Base-by-base conservation (phyloP, 345 rosid species). In the Carallia brachiata region DNA sequence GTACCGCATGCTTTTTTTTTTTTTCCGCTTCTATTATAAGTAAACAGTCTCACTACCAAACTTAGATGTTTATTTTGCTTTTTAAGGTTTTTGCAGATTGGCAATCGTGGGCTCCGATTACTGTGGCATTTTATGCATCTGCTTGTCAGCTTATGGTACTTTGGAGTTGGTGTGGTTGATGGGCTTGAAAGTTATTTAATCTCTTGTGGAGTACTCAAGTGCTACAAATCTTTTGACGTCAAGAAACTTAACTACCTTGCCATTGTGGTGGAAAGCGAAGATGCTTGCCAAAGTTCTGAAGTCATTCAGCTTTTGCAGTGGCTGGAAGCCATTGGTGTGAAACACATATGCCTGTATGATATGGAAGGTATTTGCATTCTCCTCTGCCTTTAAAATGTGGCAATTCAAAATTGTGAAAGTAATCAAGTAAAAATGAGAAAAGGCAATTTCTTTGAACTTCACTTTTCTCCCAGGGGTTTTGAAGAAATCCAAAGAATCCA, bases 261-360 rank as follows among this genome's bases (percentile, higher is more conserved):
- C 52, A 62, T 92, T 68, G 98, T 81, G 16, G 64, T 92, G 18
- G 97, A 95, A 73, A 85, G 92, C 61, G 88, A 84, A 52, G 89
- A 86, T 70, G 83, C 89, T 70, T 27, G 23, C 36, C 79, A 77
- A 47, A 87, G 61, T 67, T 68, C 81, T 6, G 68, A 84, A 72
- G 71, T 88, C 52, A 55, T 90, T 62, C 61, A 83, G 81, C 99
- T 90, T 72, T 71, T 95, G 83, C 83, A 77, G 39, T 87, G 91
- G 90, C 65, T 90, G 65, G 67, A 19, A 31, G 80, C 74, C 75
- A 73, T 95, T 70, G 94, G 98, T 8, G 84, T 89, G 54, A 89
- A 83, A 71, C 84, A 70, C 62, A 75, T 88, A 44, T 92, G 94
- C 79, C 87, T 95, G 2, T 95, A 85, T 75, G 99, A 95, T 76